Percentiles rank a stretch among this genome's conserved stretches.
phyloP scores from a whole-genome alignment of 352 stramenopile genomes.

The Pythium myriotylum region DNA sequence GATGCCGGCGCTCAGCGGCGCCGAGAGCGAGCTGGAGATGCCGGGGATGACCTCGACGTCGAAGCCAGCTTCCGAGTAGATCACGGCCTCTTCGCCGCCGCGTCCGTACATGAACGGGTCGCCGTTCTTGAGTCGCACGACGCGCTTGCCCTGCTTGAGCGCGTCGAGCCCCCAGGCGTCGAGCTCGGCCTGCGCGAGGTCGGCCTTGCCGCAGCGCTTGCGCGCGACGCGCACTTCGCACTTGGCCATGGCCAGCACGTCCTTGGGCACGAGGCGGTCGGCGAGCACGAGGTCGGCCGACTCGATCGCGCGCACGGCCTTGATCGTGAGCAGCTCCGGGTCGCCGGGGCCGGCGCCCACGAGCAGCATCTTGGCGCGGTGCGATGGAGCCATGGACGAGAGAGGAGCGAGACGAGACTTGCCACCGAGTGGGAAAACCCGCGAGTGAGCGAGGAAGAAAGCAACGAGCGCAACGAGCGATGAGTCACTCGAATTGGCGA shows the following conservation, averaged over 20 bases:
- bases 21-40: slow-evolving; percentile 95
- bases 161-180: slow-evolving; percentile 93
- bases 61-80: slow-evolving; percentile 77
- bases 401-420: too few relatives aligned
- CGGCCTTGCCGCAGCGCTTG: slow-evolving; percentile 95
- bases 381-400: neutral
- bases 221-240: slow-evolving; percentile 92
- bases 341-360: slow-evolving; percentile 93
- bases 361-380: slow-evolving; percentile 61
- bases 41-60: slow-evolving; percentile 89
- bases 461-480: neutral
- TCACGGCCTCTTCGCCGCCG: slow-evolving; percentile 92
- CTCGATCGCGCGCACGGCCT: slow-evolving; percentile 84
- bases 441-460: too few relatives aligned
- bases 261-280: slow-evolving; percentile 91
- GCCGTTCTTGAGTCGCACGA: slow-evolving; percentile 97
- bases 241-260: slow-evolving; percentile 90
- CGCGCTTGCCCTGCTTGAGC: slow-evolving; percentile 85
- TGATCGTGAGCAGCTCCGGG: slow-evolving; percentile 94
- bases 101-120: slow-evolving; percentile 98
- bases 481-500: slow-evolving; percentile 14
- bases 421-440: too few relatives aligned
- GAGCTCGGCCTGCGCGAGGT: slow-evolving; percentile 93
- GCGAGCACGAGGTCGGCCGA: slow-evolving; percentile 92
- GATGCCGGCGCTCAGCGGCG: slow-evolving; percentile 93